Base-by-base conservation (phyloP, 805 yeast species). In the Yarrowia osloensis region DNA sequence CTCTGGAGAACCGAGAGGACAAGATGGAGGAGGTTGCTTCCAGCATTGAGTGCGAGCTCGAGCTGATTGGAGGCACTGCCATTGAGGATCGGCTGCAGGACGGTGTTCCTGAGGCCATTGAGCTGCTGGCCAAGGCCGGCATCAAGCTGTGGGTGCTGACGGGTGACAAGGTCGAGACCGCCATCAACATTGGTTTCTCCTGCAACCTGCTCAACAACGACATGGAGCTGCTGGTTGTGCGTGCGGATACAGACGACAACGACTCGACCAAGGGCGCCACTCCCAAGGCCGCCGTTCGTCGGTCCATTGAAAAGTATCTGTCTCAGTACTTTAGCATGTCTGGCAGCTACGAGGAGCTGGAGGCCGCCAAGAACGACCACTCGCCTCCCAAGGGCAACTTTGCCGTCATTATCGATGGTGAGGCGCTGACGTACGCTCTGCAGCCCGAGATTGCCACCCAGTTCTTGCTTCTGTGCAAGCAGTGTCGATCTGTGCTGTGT, bases 131-230 rank as follows among this genome's bases (percentile, higher is more conserved):
- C 11, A 81, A 84, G 47, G 96, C 93, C 0, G 96, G 96, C 49
- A 86, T 89, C 71, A 89, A 89, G 77, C 80, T 90, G 42, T 89
- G 96, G 96, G 95, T 89, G 59, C 79, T 89, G 31, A 89, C 96
- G 13, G 96, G 96, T 70, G 96, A 89, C 77, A 86, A 88, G 75
- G 87, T 89, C 54, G 96, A 89, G 76, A 89, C 96, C n/a, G 96
- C 96, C 3, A 90, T 89, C 75, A 90, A 90, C 76, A 89, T 89
- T 76, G 96, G 96, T 2, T 89, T 89, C 74, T 87, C 92, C 17
- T 89, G 96, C 77, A 90, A 90, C 70, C 78, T 90, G 73, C 80
- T 90, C 61, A 87, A 85, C 68, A 88, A 83, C 70, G 86, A 83
- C 47, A 90, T 90, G 96, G 85, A 88, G 71, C 76, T 90, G 55